Conservation (phyloP, 1,139 yeast genomes). For the Komagataea norvegica region DNA sequence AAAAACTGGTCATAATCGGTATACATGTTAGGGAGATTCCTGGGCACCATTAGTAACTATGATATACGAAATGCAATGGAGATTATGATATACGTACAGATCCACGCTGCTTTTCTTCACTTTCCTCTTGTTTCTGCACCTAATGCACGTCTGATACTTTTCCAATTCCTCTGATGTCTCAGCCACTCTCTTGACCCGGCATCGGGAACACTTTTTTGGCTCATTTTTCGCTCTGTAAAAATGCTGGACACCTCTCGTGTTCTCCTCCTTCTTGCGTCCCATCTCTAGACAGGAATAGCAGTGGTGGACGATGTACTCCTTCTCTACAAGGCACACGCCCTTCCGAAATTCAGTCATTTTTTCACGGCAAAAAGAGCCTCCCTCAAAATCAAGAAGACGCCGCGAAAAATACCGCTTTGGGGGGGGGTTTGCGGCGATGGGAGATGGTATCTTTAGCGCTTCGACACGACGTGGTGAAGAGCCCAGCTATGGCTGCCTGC, state of each 20-base stretch:
- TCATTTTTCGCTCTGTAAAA: neutral
- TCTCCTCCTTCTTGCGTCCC: conserved; percentile 1
- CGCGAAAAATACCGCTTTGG: too few relatives aligned
- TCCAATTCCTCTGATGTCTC: conserved; percentile 30
- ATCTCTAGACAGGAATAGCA: neutral
- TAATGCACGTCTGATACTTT: conserved; percentile 37
- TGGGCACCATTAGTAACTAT: conserved; percentile 4
- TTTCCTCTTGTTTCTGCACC: conserved; percentile 36
- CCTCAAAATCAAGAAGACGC: conserved; percentile 3
- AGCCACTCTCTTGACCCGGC: conserved; percentile 33
- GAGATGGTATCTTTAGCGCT: too few relatives aligned
- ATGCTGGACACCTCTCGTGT: conserved; percentile 3
- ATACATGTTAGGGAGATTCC: conserved; percentile 19
- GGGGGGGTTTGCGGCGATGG: too few relatives aligned
- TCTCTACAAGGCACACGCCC: neutral
- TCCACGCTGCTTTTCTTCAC: conserved; percentile 24
- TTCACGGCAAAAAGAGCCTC: conserved; percentile 10
- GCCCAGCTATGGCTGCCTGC: too few relatives aligned
- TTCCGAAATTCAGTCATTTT: conserved; percentile 9
- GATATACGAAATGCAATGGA: neutral
- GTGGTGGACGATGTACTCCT: neutral
- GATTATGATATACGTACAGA: conserved; percentile 5
- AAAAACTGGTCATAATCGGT: conserved; percentile 31
- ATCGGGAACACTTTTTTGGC: conserved; percentile 37
- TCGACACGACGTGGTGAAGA: too few relatives aligned